Percentiles rank a stretch among this genome's conserved stretches.
These are phyloP conservation scores for Sicyos baderoa DNA, from an alignment of 306 rosid species.

Conservation along the genomic window DNA sequence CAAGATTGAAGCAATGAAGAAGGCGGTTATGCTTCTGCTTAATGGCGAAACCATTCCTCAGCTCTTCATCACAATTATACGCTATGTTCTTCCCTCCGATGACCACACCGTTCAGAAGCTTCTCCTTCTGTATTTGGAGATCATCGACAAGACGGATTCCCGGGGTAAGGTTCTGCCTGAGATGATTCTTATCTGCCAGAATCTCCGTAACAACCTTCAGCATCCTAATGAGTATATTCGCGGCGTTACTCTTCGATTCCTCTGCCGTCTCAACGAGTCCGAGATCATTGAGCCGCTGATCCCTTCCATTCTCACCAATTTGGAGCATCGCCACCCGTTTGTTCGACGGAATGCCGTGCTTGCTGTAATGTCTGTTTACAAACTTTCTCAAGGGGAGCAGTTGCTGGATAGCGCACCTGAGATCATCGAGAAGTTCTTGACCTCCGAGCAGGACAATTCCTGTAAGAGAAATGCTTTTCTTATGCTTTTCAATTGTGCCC, in stretches of 20 bases:
- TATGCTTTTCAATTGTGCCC: conserved; percentile 82
- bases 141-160: conserved; percentile 85
- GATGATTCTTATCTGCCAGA: conserved; percentile 95
- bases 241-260: conserved; percentile 80
- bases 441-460: conserved; percentile 68
- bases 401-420: conserved; percentile 75
- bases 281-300: conserved; percentile 88
- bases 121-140: conserved; percentile 86
- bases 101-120: conserved; percentile 95
- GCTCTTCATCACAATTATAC: conserved; percentile 81
- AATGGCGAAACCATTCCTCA: conserved; percentile 90
- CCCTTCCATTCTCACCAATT: conserved; percentile 71
- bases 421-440: conserved; percentile 63
- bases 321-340: conserved; percentile 86
- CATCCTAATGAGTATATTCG: conserved; percentile 90
- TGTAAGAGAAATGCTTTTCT: conserved; percentile 89
- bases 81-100: conserved; percentile 88
- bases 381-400: conserved; percentile 78
- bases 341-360: conserved; percentile 76
- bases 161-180: conserved; percentile 80
- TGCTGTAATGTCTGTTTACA: conserved; percentile 78
- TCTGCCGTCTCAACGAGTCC: conserved; percentile 74
- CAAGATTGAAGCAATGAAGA: conserved; percentile 77
- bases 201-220: conserved; percentile 86
- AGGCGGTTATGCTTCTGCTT: conserved; percentile 82